These are phyloP conservation scores for Parathielavia appendiculata DNA, from an alignment of 495 filamentous ascomycete species.

Conservation along the genomic window DNA sequence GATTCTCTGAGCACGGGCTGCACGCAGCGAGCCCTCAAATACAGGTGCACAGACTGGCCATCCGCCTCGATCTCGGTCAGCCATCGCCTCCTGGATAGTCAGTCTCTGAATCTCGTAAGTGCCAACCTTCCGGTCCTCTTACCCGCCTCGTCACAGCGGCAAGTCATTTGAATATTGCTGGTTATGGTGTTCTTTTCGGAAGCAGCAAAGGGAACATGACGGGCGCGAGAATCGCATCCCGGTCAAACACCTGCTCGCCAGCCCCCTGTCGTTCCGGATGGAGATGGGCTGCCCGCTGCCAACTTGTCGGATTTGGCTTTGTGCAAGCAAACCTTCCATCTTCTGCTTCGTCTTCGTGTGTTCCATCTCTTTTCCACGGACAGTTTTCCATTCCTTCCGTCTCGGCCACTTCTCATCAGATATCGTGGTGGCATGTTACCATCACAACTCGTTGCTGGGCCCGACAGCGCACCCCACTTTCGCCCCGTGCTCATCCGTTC, in stretches of 20 bases:
- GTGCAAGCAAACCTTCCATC: neutral
- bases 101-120: neutral
- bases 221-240: neutral
- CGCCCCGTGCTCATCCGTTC: neutral
- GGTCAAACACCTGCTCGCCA: neutral
- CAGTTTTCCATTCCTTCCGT: neutral
- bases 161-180: too few species aligned
- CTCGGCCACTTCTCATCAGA: neutral
- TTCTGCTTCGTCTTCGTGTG: neutral
- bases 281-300: neutral
- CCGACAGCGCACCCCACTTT: conserved; percentile 2
- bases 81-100: neutral
- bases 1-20: neutral
- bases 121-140: neutral
- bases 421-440: neutral
- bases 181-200: neutral
- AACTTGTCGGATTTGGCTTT: neutral
- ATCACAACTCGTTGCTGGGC: neutral
- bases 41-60: neutral
- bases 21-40: neutral
- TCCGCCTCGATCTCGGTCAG: neutral
- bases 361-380: neutral
- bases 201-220: neutral
- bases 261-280: neutral
- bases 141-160: neutral